Base-by-base conservation (phyloP, 2,329 filamentous ascomycete species). In the Talaromyces albobiverticillius region DNA sequence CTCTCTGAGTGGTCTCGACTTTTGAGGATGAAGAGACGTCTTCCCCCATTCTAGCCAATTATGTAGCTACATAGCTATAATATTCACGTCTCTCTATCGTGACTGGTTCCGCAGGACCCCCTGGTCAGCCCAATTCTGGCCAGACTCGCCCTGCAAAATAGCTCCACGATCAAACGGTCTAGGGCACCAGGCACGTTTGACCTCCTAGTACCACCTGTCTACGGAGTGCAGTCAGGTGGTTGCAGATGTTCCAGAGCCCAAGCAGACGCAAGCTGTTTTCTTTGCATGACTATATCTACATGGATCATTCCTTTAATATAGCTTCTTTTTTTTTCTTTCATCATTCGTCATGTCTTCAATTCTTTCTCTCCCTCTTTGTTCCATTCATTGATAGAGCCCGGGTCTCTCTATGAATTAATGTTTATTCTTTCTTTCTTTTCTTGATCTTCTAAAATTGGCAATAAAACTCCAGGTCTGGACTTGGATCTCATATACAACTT, bases 401-500 rank as follows among this genome's bases (percentile, higher is more conserved):
- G n/a, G n/a, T n/a, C 7, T 38, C 16, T 14, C n/a, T 36, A n/a
- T n/a, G 14, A 14, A n/a, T 16, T 14, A 2, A 10, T 36, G 7
- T 36, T 16, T 8, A 36, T 36, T 36, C 6, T n/a, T 36, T 14
- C 7, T n/a, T 38, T 38, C 34, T 38, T 38, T 36, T 18, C 16
- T 38, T n/a, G 26, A 16, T 20, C 34, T 16, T 18, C 13, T 38
- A 38, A 29, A n/a, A 34, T 14, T 34, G 31, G 11, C 31, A 29
- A 34, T 48, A 41, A 32, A 34, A 36, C 22, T 53, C 53, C 57
- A 26, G 55, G 60, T 63, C 58, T 52, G 61, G 64, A 63, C 61
- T 59, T 57, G 60, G 51, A 46, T 53, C 55, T 57, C 42, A 50
- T 50, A 50, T 42, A 26, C 4, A 29, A 8, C 8, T 23, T 23